Conservation (phyloP, 768 basidiomycete species). For the Kwoniella mangroviensis region DNA sequence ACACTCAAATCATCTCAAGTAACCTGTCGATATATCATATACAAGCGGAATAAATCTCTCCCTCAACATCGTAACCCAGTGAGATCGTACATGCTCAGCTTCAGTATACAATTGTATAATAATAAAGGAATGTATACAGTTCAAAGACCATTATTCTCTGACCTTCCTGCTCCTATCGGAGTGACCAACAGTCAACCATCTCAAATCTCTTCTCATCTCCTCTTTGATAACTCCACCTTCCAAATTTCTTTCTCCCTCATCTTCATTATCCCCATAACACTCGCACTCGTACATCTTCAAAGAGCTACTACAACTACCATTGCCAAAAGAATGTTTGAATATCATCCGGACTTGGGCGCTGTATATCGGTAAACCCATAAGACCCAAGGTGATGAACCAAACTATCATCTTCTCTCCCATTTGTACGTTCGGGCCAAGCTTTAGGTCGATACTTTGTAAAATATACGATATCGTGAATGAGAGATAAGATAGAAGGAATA, state of each 20-base stretch:
- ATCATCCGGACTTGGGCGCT: not conserved
- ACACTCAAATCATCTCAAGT: no score
- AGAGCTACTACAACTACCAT: not conserved
- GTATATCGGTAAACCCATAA: not conserved
- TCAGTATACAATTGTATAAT: no score
- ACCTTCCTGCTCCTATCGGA: not conserved
- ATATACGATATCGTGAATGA: not conserved
- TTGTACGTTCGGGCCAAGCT: not conserved
- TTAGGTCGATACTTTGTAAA: not conserved
- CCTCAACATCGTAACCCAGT: no score
- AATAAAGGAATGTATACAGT: not conserved
- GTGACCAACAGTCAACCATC: not conserved
- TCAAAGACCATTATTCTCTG: not conserved
- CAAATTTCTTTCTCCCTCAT: not conserved
- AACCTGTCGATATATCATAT: no score
- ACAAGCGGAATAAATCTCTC: no score
- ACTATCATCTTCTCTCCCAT: not conserved
- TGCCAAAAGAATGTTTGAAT: not conserved
- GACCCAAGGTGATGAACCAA: not conserved
- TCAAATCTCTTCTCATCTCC: slow-evolving; percentile 2
- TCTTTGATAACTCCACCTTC: not conserved
- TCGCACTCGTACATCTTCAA: not conserved
- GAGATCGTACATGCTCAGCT: no score
- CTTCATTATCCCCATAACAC: not conserved
- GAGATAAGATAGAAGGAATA: not conserved